Evolutionary conservation across 306 rosid species (phyloP).

Genomic region (Mucuna pruriens): DNA sequence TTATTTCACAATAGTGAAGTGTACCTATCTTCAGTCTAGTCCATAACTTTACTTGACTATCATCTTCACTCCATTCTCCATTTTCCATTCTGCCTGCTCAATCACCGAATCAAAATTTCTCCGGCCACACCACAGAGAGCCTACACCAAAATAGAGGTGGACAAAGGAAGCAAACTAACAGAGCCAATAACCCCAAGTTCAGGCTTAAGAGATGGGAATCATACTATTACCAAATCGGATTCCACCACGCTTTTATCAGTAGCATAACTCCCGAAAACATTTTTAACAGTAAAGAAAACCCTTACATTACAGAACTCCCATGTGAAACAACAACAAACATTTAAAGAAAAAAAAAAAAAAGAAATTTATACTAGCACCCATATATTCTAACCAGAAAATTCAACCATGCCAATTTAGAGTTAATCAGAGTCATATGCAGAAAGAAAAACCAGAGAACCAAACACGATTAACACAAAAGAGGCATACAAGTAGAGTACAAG

Average conservation of each 20-base stretch:
- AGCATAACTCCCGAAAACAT: neutral
- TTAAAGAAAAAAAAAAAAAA: too few species aligned
- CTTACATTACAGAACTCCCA: neutral
- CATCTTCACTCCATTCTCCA: constrained; percentile 19
- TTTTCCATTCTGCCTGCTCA: constrained; percentile 22
- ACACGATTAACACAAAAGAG: constrained; percentile 13
- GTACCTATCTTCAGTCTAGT: neutral
- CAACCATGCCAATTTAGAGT: neutral
- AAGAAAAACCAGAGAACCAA: neutral
- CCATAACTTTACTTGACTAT: neutral
- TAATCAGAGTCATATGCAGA: neutral
- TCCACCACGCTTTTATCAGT: neutral
- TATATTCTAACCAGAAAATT: neutral
- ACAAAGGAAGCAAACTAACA: constrained; percentile 10
- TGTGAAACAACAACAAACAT: constrained; percentile 8
- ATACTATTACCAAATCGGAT: neutral
- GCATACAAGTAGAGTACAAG: neutral
- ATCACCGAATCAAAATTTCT: neutral
- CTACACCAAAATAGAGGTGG: neutral
- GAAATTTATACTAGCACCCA: neutral
- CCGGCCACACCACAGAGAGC: constrained; percentile 26
- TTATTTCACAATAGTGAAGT: constrained; percentile 1
- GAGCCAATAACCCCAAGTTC: neutral
- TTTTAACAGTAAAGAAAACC: neutral
- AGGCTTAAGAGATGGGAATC: neutral